Evolutionary conservation across 1,284 basidiomycete species (phyloP), one percentile per base, ranked within the genome.

Genomic region (Melampsora occidentalis): DNA sequence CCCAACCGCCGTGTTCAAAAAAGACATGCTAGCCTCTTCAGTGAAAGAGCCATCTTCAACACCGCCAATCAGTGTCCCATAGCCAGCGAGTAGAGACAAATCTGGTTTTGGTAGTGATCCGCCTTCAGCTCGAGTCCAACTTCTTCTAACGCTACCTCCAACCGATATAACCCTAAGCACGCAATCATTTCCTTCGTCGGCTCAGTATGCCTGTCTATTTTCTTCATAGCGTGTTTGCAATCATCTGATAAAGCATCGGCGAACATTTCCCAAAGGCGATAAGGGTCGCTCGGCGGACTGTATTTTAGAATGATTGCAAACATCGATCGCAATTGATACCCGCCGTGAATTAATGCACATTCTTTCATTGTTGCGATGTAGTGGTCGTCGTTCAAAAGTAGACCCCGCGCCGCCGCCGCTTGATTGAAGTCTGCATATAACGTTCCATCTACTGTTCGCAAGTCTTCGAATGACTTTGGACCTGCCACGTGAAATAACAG

Each of bases 241-340:
- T 70, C 69, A n/a, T 70, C 69, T 20, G 69, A 35, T 1, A 70
- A 20, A 1, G 2, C 31, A 16, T n/a, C 2, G 2, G 6, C 25
- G 20, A 59, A 57, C 9, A 39, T 20, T 10, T 20, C 16, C 39
- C 57, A 48, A 2, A 70, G 31, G 1, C 10, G 49, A 2, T 16
- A 25, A 0, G 69, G 69, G 12, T 61, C 31, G 2, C 53, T 59
- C 28, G 69, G 69, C 2, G 69, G 28, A 9, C 49, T 59, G 33
- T 59, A 35, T 20, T 59, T 28, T 16, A 31, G 42, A 7, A 71
- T 71, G 3, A 71, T n/a, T 22, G 7, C n/a, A 18, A 61, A 70
- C 69, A 70, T 59, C 39, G 57, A 22, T 16, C 5, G 28, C 9
- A 70, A 20, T n/a, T 35, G 16, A 18, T 6, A 70, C 25, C 69